phyloP scores from a whole-genome alignment of 1,284 basidiomycete genomes.

The Cryptococcus sp. region DNA sequence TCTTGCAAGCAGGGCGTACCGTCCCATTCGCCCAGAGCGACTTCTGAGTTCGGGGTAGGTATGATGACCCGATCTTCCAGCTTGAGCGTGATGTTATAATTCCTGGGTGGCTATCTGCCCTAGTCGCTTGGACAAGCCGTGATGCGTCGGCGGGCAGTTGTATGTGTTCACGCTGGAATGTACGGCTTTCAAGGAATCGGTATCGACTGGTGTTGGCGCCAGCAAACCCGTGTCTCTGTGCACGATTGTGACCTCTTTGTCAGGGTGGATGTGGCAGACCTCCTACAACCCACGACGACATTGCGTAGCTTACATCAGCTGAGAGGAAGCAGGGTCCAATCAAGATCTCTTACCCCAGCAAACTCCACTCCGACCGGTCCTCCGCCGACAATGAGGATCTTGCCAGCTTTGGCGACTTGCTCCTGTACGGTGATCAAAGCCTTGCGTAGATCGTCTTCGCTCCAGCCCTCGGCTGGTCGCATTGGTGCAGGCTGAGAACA shows the following conservation, averaged over 20 bases:
- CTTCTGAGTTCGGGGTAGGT: conserved; percentile 13
- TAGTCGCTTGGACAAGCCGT: conserved; percentile 37
- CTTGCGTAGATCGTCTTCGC: conserved; percentile 24
- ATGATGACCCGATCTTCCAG: conserved; percentile 38
- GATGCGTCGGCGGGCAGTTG: conserved; percentile 27
- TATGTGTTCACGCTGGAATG: conserved; percentile 10
- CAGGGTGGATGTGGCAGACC: conserved; percentile 34
- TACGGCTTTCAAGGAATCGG: not conserved
- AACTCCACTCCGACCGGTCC: conserved; percentile 57
- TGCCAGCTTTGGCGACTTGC: conserved; percentile 38
- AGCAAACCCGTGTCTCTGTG: conserved; percentile 21
- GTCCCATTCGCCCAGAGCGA: conserved; percentile 26
- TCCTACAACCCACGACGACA: conserved; percentile 22
- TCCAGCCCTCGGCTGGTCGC: conserved; percentile 36
- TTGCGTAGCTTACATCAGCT: not conserved
- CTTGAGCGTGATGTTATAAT: conserved; percentile 45
- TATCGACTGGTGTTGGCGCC: conserved; percentile 16
- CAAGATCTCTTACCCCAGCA: conserved; percentile 44
- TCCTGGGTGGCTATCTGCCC: conserved; percentile 36
- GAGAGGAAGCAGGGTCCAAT: not conserved
- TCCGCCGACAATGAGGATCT: conserved; percentile 51
- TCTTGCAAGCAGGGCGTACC: conserved; percentile 32
- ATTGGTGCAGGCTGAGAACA: conserved; percentile 47
- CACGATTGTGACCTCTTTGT: conserved; percentile 30
- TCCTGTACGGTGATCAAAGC: conserved; percentile 35